Evolutionary conservation across 2,329 filamentous ascomycete genomes (phyloP), one percentile per base, ranked within the genome.

Genomic region (Cadophora gregata): DNA sequence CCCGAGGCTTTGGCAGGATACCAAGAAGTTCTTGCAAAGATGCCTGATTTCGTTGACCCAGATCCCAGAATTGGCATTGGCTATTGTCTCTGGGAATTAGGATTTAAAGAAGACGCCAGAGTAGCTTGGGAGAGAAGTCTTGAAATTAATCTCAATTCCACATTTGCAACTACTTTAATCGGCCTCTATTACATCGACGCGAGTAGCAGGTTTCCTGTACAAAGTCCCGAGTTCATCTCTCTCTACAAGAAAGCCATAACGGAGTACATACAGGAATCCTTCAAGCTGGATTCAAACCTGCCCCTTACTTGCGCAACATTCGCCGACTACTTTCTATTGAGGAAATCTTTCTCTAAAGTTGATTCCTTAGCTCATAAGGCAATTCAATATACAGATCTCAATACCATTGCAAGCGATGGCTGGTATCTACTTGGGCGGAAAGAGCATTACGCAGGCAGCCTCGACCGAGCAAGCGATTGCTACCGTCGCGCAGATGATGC

Each of bases 11-110:
- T 98, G 62, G 86, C 91, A 67, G 84, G 87, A 27, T 99, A 98
- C 77, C 96, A 99, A 80, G 91, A 93, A 67, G 93, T 93, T 19
- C 82, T 99, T 60, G 85, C 89, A 73, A 93, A 91, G 79, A 93
- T 94, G 82, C 96, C 96, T 1, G 89, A 93, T 72, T 84, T 98
- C 75, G 88, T 91, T 48, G 96, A 99, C 75, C 96, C 96, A 0
- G 96, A 99, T 78, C 96, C 96, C 72, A 88, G 96, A 73, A 95
- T 99, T 73, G 96, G 96, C 64, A 95, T 99, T 75, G 96, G 96
- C 55, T 96, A 93, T 79, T 99, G 96, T 82, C 90, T 97, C 78
- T 99, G 96, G 96, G 93, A 97, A 78, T 84, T 99, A 29, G 94
- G 94, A 12, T 93, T 93, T 82, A 97, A 96, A 78, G 93, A 97